Evolutionary conservation across 768 basidiomycete species (phyloP), one percentile per base, ranked within the genome.

Genomic region (Lyophyllum semitale): DNA sequence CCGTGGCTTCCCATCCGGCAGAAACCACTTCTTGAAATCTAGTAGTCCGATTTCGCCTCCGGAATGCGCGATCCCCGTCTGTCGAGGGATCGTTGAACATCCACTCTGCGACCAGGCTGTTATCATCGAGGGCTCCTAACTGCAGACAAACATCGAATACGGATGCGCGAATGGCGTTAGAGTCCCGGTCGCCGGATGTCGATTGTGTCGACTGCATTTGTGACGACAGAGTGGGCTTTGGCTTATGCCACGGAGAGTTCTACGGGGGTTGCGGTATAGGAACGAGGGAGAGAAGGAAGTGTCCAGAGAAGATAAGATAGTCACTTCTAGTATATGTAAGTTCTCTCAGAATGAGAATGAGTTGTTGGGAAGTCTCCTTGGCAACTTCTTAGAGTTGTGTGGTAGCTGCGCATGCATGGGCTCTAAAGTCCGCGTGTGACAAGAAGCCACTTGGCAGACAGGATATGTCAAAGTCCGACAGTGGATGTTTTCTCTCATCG

Each of bases 101-200:
- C 69, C 71, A 73, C 33, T 68, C 61, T 22, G 67, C 68, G 29
- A 72, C 57, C 35, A 62, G 55, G 53, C 64, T 71, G 57, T 71
- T 67, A 11, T 65, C 59, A 53, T 71, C 68, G 11, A 73, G 62
- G 1, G 66, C 69, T 17, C 71, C 72, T 9, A 73, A 60, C 44
- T 71, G 67, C 30, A 69, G 55, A 35, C 70, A 71, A 50, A 63
- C 67, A 49, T 73, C 70, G 48, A 68, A 63, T 5, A 73, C 63
- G 11, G 72, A 73, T 12, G 70, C 68, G 13, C 71, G 67, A 23
- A 71, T 53, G 15, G 59, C 55, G 48, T 61, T 59, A 2, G 67
- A 62, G 37, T 70, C 64, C 25, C 59, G 51, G 26, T 37, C 47
- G 48, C 45, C 11, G 29, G 40, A 18, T 12, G 18, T 38, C 23